Base-by-base conservation (phyloP, 208 protist genomes). In the Trypanosoma boissoni region DNA sequence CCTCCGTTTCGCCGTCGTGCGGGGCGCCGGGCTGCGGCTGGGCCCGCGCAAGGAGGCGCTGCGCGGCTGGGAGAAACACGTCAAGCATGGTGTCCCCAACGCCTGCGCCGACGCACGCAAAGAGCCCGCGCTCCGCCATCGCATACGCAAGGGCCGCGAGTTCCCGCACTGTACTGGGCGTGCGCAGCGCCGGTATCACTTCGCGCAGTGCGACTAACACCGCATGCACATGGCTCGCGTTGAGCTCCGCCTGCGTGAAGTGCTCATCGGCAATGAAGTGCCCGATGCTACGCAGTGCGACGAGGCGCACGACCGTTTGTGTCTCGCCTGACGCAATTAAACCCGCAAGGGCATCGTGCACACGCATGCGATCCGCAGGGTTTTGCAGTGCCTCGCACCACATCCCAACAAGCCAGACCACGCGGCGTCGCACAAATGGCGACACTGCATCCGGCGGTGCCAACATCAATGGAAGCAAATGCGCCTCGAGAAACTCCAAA, bases 361-460 rank as follows among this genome's bases (percentile, higher is more conserved):
- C 77, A 23, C 64, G 31, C 21, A 41, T 54, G 3, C 88, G 84
- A 18, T 77, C 24, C 12, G 14, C 29, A 2, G 51, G 23, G 32
- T 78, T 36, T 0, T 53, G 59, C 0, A 88, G 79, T 1, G 81
- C 85, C 49, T 85, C 88, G 37, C 88, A 94, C 85, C 88, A 94
- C 88, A 92, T 91, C 0, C 88, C 88, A 14, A 91, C 64, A 24
- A 94, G 61, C 85, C 88, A 94, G 42, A 92, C 76, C 0, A 91
- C 83, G 23, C 88, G 88, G 0, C 85, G 88, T 9, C 79, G 64
- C 9, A 92, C 70, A 54, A 91, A 86, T 1, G 73, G 64, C 0
- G 45, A 34, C 10, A 59, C 23, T 2, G 58, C 42, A 5, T 50
- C 36, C 46, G 52, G 41, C n/a, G n/a, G n/a, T n/a, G n/a, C n/a